Evolutionary conservation across 805 yeast species (phyloP), one percentile per base, ranked within the genome.

Genomic region (Ogataea salicorniae): DNA sequence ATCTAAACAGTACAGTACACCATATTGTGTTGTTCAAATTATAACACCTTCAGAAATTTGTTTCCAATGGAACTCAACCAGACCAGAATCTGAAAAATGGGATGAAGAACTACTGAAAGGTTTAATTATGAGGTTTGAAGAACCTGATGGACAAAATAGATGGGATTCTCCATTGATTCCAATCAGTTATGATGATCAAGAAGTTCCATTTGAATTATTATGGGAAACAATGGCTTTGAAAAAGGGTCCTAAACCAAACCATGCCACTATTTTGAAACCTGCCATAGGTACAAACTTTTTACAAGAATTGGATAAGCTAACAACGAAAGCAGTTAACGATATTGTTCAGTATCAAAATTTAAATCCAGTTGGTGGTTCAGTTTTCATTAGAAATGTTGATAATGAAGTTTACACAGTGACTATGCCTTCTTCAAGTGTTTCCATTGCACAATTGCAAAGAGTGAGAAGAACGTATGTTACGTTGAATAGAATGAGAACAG

Each of bases 161-260:
- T 94, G 99, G 99, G 99, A 94, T 61, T 81, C 95, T 4, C 99
- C 99, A 6, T 69, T 92, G 51, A 83, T 90, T 60, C 80, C 88
- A 0, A 66, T 91, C 1, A 76, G 81, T 3, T 76, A 71, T 57
- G 80, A 77, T 43, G 83, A 83, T 33, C 70, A 70, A 15, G 67
- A 66, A 3, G 59, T 83, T 23, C 87, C 90, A 0, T 64, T 84
- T 18, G 84, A 83, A 1, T 86, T 80, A 16, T 75, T 94, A 2
- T 82, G 84, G 82, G 75, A 75, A 42, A 76, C 81, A 0, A 58
- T 84, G 2, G 83, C 80, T 34, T 62, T 86, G 50, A 74, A 79
- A 43, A 75, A 79, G 63, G 76, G 87, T 45, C 73, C 86, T 46
- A 78, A 83, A 9, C 95, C 97, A 5, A 92, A 89, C 59, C 83